Percentiles rank a stretch among this genome's conserved stretches.
These are phyloP conservation scores for Tephrocybe sp. DNA, from an alignment of 768 basidiomycete species.

Conservation along the genomic window DNA sequence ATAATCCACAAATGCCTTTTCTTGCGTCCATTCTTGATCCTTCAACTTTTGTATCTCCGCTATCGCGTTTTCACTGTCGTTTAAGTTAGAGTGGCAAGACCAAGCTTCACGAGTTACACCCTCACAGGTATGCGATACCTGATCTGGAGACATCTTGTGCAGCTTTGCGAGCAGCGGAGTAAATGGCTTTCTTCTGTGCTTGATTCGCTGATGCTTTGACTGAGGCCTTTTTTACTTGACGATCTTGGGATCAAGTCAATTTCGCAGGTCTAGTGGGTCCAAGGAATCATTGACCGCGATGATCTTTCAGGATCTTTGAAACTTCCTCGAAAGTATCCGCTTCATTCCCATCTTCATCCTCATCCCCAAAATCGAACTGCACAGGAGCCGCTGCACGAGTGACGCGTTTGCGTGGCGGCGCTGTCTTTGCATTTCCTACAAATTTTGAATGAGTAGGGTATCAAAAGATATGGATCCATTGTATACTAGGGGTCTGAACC, in stretches of 20 bases:
- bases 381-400: constrained; percentile 17
- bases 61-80: constrained; percentile 28
- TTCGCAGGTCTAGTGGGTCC: neutral
- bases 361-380: constrained; percentile 8
- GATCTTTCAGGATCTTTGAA: constrained; percentile 10
- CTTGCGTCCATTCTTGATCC: constrained; percentile 24
- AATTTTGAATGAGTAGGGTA: too few species aligned
- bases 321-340: constrained; percentile 6
- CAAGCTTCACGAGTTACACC: neutral
- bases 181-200: constrained; percentile 30
- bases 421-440: neutral
- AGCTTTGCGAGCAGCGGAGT: constrained; percentile 28
- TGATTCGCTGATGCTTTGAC: constrained; percentile 25
- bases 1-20: constrained; percentile 25
- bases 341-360: constrained; percentile 17
- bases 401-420: constrained; percentile 7
- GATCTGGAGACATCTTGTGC: constrained; percentile 25
- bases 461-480: too few species aligned
- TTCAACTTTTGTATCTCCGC: constrained; percentile 23
- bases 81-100: neutral
- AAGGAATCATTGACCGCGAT: constrained; percentile 13
- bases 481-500: constrained; percentile 20
- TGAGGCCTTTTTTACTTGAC: constrained; percentile 25
- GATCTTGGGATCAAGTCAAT: constrained; percentile 4
- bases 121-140: constrained; percentile 29